Base-by-base conservation (phyloP, 2,329 filamentous ascomycete genomes). In the Cladosporium oxysporum region DNA sequence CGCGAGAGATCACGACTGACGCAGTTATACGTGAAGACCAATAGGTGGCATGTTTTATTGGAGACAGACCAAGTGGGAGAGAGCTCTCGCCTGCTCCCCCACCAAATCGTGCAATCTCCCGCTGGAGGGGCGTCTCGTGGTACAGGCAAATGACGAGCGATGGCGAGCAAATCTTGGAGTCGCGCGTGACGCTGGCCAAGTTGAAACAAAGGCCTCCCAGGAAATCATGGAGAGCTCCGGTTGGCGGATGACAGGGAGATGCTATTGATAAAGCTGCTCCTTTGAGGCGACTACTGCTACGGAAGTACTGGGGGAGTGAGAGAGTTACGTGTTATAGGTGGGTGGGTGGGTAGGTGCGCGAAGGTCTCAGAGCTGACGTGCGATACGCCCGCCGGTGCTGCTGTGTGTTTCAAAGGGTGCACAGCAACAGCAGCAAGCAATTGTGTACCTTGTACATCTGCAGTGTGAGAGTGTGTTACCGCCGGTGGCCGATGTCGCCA, bases 21-120 rank as follows among this genome's bases (percentile, higher is more conserved):
- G 60, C 33, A 55, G 60, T 31, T 28, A 44, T 63, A 41, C 60
- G 31, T 63, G 60, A 63, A 63, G 60, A 63, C 10, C 47, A 35
- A 62, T 41, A 62, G 60, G n/a, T 26, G 60, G 60, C 60, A 53
- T 53, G 50, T 57, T 16, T 63, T 63, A 55, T 62, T 61, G 58
- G 58, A 50, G 26, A 60, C 14, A 16, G 18, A n/a, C n/a, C n/a
- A n/a, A 10, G 53, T 35, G 58, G n/a, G 58, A 53, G 49, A 53
- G 26, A 53, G 50, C 50, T 44, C 37, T n/a, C 37, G 37, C 35
- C 21, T 26, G 18, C 35, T 53, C 60, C 60, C 59, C 60, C 60
- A 53, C 60, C 33, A 62, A 35, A 2, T 49, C 23, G 29, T 55
- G 60, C 49, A 63, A 63, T 63, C 33, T 63, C 60, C 60, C 60